A percentile compares a stretch with the other conserved stretches of the same genome.
Conservation (phyloP, 495 filamentous ascomycete genomes). For the Daldinia caldariorum region DNA sequence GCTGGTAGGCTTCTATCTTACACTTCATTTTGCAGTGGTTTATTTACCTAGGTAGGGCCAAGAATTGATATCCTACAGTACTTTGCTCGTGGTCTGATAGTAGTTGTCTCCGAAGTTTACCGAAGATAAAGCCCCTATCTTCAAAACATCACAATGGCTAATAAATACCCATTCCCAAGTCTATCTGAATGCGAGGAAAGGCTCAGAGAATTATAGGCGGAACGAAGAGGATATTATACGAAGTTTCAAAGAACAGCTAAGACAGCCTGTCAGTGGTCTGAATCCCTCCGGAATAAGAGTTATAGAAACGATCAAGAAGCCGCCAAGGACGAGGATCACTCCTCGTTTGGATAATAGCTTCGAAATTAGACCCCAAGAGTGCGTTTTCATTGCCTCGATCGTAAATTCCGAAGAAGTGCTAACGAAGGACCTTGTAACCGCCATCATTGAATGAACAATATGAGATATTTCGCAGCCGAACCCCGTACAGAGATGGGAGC, state of each 20-base stretch:
- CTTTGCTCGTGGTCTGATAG: constrained; percentile 28
- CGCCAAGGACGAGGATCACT: constrained; percentile 12
- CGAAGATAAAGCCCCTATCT: constrained; percentile 15
- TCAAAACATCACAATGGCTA: not conserved
- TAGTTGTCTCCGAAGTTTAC: constrained; percentile 21
- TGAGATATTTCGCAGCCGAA: constrained; percentile 36
- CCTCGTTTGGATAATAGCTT: constrained; percentile 28
- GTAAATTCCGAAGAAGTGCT: not conserved
- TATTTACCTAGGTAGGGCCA: constrained; percentile 28
- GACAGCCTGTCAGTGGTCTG: constrained; percentile 7
- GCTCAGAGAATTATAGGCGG: constrained; percentile 18
- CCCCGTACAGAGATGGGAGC: constrained; percentile 24
- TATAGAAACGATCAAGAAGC: constrained; percentile 19
- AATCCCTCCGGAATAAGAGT: constrained; percentile 14
- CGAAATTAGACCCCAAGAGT: constrained; percentile 37
- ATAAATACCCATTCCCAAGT: constrained; percentile 1
- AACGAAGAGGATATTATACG: constrained; percentile 19
- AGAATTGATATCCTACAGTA: constrained; percentile 1
- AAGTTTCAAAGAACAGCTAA: constrained; percentile 20
- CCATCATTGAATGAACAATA: constrained; percentile 45
- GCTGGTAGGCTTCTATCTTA: constrained; percentile 17
- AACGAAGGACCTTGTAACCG: constrained; percentile 16
- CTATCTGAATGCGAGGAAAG: constrained; percentile 17
- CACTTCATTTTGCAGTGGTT: constrained; percentile 37
- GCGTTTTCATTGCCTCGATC: not conserved